phyloP scores from a whole-genome alignment of 2,329 filamentous ascomycete species.

The Colletotrichum sp. region DNA sequence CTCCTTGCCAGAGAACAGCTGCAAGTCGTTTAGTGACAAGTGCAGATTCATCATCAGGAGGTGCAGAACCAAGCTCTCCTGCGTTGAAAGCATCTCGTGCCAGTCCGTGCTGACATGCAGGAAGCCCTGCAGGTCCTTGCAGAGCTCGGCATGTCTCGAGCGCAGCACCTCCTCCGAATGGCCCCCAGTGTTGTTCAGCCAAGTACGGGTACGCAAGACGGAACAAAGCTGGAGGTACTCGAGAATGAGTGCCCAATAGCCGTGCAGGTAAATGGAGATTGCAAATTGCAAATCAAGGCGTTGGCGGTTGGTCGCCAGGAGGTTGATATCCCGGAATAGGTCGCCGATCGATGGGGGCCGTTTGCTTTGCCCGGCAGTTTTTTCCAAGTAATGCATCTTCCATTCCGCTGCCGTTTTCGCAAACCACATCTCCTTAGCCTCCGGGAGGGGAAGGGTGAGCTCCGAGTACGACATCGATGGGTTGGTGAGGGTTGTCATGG shows the following conservation, averaged over 20 bases:
- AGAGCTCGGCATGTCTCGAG: constrained; percentile 67
- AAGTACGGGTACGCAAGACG: constrained; percentile 51
- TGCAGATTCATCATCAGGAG: constrained; percentile 69
- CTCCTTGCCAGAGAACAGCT: constrained; percentile 71
- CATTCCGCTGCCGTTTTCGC: constrained; percentile 68
- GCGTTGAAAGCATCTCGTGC: constrained; percentile 46
- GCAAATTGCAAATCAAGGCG: constrained; percentile 62
- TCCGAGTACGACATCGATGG: constrained; percentile 74
- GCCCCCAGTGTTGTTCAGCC: constrained; percentile 43
- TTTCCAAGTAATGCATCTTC: constrained; percentile 63
- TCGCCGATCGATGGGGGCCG: constrained; percentile 59
- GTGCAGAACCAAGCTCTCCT: constrained; percentile 54
- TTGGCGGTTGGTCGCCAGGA: constrained; percentile 52
- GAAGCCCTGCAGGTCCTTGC: constrained; percentile 58
- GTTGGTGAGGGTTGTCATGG: constrained; percentile 69
- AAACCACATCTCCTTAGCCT: constrained; percentile 67
- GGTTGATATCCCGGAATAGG: constrained; percentile 60
- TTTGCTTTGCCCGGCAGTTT: constrained; percentile 40
- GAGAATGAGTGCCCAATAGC: constrained; percentile 69
- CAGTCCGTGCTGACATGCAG: constrained; percentile 46
- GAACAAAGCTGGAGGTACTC: constrained; percentile 68
- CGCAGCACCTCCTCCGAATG: constrained; percentile 52
- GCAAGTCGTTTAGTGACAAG: constrained; percentile 68
- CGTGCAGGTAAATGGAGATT: constrained; percentile 66
- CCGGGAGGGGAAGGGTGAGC: constrained; percentile 69